Evolutionary conservation across 176 grass and related monocot genomes (phyloP), one percentile per base, ranked within the genome.

Genomic region (Oryza glumipatula): DNA sequence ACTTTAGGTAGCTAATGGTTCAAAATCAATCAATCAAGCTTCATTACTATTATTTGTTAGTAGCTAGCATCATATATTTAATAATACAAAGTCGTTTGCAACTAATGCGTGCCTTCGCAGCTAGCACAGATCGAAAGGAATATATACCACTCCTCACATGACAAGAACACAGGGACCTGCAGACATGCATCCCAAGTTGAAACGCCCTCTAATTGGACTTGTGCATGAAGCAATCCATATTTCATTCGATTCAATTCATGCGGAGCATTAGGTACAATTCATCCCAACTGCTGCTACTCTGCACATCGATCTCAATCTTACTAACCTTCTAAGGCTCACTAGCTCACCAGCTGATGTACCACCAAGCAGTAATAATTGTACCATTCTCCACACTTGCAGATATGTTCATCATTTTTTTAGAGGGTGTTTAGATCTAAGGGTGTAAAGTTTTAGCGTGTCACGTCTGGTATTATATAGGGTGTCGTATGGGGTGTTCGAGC

Each of bases 321-420:
- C 33, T 66, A 77, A 3, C 79, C 85, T 82, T 82, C 72, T 6
- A 86, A 86, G 84, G 22, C 43, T 82, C 38, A 36, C 3, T 58
- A n/a, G 54, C 54, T 78, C 58, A 79, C 21, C 58, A 22, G 19
- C 49, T 54, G 67, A 51, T 65, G 56, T 68, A 17, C 41, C 48
- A 81, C 72, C 45, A 46, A 71, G 4, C 39, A 72, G 65, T 70
- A 24, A 70, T 82, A 68, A 47, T 76, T 70, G 85, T 38, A 63
- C 78, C 85, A 15, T 70, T 70, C 22, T 67, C 49, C 74, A 11
- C 2, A 22, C 26, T 67, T 63, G 41, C 54, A 72, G 19, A 69
- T 22, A 58, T 12, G 28, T 22, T 77, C 75, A 17, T 39, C 21
- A 64, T 1, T n/a, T 32, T 32, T 41, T 24, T 32, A 32, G 30